These are phyloP conservation scores for Corylus americana DNA, from an alignment of 306 rosid genomes.

Conservation along the genomic window DNA sequence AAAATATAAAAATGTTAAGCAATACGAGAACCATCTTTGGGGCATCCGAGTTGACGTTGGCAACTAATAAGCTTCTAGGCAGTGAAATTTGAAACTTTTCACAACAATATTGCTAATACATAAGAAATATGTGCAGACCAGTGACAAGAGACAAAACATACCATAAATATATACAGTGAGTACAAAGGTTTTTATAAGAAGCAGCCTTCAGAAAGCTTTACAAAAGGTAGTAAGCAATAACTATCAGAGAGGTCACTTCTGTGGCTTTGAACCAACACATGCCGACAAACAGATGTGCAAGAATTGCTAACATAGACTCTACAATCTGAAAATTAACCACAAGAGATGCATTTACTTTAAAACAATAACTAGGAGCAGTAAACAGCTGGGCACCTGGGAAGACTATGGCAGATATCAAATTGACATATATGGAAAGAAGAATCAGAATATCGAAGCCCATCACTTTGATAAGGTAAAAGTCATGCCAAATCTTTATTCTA, in stretches of 20 bases:
- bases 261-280: background rate
- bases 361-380: constrained; percentile 1
- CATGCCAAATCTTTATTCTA: no score
- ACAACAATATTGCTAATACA: background rate
- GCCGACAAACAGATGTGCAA: background rate
- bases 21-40: constrained; percentile 3
- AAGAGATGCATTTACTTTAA: background rate
- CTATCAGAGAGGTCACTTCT: background rate
- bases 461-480: no score
- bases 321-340: background rate
- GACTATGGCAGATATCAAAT: background rate
- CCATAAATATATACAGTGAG: background rate
- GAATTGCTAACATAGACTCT: background rate
- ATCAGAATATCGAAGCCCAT: background rate
- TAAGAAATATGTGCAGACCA: background rate
- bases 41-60: background rate
- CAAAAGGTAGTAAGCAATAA: background rate
- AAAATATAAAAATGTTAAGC: background rate
- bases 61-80: background rate
- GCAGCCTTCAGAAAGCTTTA: background rate
- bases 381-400: background rate
- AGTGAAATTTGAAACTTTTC: background rate
- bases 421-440: background rate
- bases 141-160: background rate
- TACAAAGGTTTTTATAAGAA: background rate